phyloP scores from a whole-genome alignment of 192 early-diverging fungal species.

The Linnemannia exigua region DNA sequence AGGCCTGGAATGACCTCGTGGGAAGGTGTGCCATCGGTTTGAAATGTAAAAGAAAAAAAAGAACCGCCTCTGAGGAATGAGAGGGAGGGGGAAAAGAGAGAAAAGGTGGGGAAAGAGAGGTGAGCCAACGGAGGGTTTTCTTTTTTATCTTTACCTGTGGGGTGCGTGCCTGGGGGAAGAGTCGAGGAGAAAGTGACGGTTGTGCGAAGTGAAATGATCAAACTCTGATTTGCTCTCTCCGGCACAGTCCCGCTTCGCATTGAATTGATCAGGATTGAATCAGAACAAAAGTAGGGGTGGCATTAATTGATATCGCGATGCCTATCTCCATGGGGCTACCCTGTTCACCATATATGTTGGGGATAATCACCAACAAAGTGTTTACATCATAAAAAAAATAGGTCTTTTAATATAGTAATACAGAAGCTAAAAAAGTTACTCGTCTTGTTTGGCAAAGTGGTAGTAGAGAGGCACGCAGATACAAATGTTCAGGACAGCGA shows the following conservation, averaged over 20 bases:
- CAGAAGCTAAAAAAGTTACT: background rate
- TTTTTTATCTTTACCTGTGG: background rate
- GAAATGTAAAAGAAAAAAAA: background rate
- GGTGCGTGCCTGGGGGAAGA: background rate
- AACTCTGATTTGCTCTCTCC: background rate
- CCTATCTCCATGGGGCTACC: too few relatives aligned
- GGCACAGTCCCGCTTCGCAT: background rate
- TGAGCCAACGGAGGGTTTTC: background rate
- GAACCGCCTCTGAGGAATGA: background rate
- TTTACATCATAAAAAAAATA: background rate
- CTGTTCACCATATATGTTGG: too few relatives aligned
- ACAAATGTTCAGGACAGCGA: slow-evolving; percentile 49
- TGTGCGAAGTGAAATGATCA: background rate
- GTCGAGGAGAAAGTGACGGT: background rate
- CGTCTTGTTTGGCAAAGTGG: slow-evolving; percentile 34
- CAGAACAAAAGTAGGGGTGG: too few relatives aligned
- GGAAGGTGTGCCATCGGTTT: slow-evolving; percentile 54
- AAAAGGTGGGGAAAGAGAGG: background rate
- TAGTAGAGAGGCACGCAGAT: slow-evolving; percentile 57
- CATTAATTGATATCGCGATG: too few relatives aligned
- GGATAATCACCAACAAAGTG: too few relatives aligned
- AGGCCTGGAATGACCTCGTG: slow-evolving; percentile 68
- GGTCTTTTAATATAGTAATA: background rate
- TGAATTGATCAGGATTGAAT: too few relatives aligned
- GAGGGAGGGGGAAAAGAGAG: background rate